phyloP scores from a whole-genome alignment of 2,329 filamentous ascomycete genomes.

The Neoscytalidium dimidiatum region DNA sequence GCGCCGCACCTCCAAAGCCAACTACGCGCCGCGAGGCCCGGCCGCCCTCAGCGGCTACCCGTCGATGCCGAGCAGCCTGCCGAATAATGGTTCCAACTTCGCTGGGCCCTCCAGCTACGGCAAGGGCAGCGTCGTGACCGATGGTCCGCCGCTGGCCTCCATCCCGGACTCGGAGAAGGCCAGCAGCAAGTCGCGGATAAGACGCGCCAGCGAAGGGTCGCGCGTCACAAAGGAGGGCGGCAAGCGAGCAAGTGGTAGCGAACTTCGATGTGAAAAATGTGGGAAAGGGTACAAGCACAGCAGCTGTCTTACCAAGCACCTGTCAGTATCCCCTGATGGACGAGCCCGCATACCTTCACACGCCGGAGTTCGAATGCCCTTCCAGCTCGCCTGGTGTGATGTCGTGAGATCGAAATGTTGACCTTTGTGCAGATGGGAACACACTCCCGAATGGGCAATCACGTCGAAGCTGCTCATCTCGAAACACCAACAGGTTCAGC shows the following conservation, averaged over 20 bases:
- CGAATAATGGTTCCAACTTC: constrained; percentile 49
- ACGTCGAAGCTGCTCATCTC: constrained; percentile 98
- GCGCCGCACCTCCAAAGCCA: constrained; percentile 68
- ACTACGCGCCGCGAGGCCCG: constrained; percentile 46
- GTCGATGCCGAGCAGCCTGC: constrained; percentile 69
- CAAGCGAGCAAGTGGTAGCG: constrained; percentile 75
- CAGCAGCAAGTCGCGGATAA: constrained; percentile 56
- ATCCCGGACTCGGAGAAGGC: constrained; percentile 48
- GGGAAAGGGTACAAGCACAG: constrained; percentile 99
- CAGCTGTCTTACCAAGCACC: constrained; percentile 99
- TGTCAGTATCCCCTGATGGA: constrained; percentile 76
- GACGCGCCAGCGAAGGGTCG: constrained; percentile 82
- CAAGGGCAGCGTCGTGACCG: constrained; percentile 67
- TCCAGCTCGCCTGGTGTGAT: constrained; percentile 12
- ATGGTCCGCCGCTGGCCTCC: constrained; percentile 62
- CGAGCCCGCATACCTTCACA: constrained; percentile 45
- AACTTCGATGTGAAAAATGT: constrained; percentile 95
- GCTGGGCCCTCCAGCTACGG: constrained; percentile 40
- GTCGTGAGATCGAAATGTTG: constrained; percentile 12
- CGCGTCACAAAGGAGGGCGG: constrained; percentile 70
- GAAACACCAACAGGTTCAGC: constrained; percentile 98
- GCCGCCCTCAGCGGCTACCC: constrained; percentile 58
- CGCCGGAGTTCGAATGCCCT: constrained; percentile 40
- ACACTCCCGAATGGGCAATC: constrained; percentile 95
- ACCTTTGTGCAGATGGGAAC: constrained; percentile 81